These are phyloP conservation scores for Colletotrichum liaoningense DNA, from an alignment of 2,329 filamentous ascomycete genomes.

Conservation along the genomic window DNA sequence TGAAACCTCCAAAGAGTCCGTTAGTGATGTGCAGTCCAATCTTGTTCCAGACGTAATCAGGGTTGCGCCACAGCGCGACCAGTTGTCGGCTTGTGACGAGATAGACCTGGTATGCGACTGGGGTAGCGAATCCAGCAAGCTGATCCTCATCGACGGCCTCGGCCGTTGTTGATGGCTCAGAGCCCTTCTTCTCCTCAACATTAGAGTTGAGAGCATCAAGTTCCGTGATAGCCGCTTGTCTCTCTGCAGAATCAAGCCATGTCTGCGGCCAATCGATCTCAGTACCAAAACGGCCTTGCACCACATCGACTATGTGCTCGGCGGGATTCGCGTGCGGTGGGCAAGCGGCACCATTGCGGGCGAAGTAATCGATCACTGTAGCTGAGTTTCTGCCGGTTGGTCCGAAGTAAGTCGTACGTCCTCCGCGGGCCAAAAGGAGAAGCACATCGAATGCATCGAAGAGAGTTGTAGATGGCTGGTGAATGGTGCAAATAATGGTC, in stretches of 20 bases:
- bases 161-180: not conserved
- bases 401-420: conserved; percentile 76
- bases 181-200: not conserved
- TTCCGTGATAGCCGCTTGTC: not conserved
- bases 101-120: conserved; percentile 8
- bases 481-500: conserved; percentile 62
- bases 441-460: conserved; percentile 69
- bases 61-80: conserved; percentile 29
- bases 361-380: conserved; percentile 70
- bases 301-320: conserved; percentile 57
- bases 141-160: not conserved
- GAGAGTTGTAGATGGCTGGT: conserved; percentile 64
- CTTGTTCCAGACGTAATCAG: conserved; percentile 58
- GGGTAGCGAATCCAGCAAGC: conserved; percentile 26
- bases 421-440: conserved; percentile 72
- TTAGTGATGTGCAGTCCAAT: conserved; percentile 49
- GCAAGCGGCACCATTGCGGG: conserved; percentile 56
- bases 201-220: not conserved
- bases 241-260: conserved; percentile 31
- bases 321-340: conserved; percentile 54
- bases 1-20: conserved; percentile 49
- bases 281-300: conserved; percentile 36
- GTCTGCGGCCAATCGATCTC: conserved; percentile 34
- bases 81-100: conserved; percentile 29
- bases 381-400: conserved; percentile 70